These are phyloP conservation scores for Keqinozyma sinolaborantium DNA, from an alignment of 1,139 yeast species.

Conservation along the genomic window DNA sequence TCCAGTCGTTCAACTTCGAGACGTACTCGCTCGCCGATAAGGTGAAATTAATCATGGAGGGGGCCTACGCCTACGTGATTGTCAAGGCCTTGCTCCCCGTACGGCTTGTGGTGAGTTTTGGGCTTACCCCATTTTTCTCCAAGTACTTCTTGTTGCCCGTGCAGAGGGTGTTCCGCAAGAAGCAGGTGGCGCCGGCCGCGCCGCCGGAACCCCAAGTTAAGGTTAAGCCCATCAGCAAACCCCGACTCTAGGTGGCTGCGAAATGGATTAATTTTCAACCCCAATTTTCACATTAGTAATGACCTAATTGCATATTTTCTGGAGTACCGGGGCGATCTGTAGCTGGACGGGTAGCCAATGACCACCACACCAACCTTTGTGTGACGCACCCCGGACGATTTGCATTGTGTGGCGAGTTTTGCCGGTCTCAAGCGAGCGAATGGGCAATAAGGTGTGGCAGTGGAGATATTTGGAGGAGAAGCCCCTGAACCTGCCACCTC, in stretches of 20 bases:
- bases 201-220: constrained; percentile 1
- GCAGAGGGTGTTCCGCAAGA: constrained; percentile 28
- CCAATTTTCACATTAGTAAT: no score
- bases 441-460: no score
- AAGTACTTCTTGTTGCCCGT: constrained; percentile 54
- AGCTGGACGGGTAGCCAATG: no score
- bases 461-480: no score
- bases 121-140: constrained; percentile 69
- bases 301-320: no score
- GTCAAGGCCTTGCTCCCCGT: constrained; percentile 66
- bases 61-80: constrained; percentile 84
- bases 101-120: constrained; percentile 53
- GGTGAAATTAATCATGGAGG: constrained; percentile 62
- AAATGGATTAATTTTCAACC: no score
- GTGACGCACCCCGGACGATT: no score
- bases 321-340: no score
- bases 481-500: no score
- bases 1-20: constrained; percentile 30
- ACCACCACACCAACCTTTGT: no score
- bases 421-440: no score
- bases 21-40: constrained; percentile 47
- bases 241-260: not conserved
- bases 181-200: constrained; percentile 6
- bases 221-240: constrained; percentile 1
- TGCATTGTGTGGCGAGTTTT: no score